A percentile compares a stretch with the other conserved stretches of the same genome.
Evolutionary conservation across 2,329 filamentous ascomycete genomes (phyloP).

Genomic region (Venturia carpophila): DNA sequence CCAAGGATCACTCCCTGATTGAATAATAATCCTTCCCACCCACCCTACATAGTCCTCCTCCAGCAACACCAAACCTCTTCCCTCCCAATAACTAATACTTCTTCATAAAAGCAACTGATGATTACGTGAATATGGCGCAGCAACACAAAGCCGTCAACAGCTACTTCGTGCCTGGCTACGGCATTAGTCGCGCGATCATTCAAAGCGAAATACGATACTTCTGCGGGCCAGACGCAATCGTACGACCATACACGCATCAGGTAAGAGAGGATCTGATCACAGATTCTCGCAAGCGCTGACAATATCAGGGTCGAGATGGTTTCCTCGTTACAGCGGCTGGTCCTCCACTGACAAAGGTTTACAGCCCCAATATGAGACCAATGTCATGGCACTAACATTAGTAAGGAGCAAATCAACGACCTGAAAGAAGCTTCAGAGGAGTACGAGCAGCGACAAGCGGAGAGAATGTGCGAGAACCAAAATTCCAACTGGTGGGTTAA

Average conservation of each 20-base stretch:
- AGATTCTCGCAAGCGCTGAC: not conserved
- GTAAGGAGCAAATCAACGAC: conserved; percentile 37
- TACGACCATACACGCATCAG: conserved; percentile 36
- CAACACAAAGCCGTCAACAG: conserved; percentile 25
- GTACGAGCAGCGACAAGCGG: conserved; percentile 37
- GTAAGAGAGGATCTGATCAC: conserved; percentile 22
- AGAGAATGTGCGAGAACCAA: conserved; percentile 25
- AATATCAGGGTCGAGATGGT: conserved; percentile 33
- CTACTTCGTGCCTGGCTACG: conserved; percentile 37
- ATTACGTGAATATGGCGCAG: not conserved
- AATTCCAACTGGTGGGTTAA: conserved; percentile 33
- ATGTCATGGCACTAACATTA: not conserved
- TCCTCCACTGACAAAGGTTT: conserved; percentile 37
- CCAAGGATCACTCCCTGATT: not conserved
- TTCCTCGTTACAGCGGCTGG: conserved; percentile 36
- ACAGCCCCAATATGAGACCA: not conserved
- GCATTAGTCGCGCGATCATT: conserved; percentile 37
- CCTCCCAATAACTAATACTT: not conserved
- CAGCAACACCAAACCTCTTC: not conserved
- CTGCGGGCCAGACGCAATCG: conserved; percentile 37
- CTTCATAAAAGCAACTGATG: not conserved
- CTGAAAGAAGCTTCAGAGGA: conserved; percentile 33
- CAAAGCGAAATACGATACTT: conserved; percentile 38
- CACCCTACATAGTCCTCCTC: not conserved
- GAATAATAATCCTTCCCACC: not conserved